Evolutionary conservation across 2,329 filamentous ascomycete species (phyloP), one percentile per base, ranked within the genome.

Genomic region (Tolypocladium capitatum): DNA sequence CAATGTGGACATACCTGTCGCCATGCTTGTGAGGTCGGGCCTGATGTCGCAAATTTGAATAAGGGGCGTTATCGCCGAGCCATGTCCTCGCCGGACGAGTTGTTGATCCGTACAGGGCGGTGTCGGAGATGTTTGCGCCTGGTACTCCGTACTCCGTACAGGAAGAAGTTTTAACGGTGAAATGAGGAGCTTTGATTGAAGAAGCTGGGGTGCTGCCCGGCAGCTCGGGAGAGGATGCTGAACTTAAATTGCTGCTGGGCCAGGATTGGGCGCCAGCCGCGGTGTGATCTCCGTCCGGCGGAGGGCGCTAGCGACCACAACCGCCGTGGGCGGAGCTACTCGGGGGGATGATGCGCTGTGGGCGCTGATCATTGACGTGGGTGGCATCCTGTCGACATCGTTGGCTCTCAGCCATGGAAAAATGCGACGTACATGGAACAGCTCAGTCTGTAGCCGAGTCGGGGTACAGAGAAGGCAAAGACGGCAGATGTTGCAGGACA

Each of bases 1-100:
- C 16, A 41, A 31, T 30, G 8, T 35, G 5, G 45, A 44, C 33
- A 36, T 54, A 58, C 57, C 59, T 53, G 58, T 58, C 32, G 60
- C 52, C 59, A 61, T 61, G 45, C 45, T 54, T 54, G 53, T 42
- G 41, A 14, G 30, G 31, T 30, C 16, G 16, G 49, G 47, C 48
- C 32, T 49, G 10, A 24, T 40, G 20, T 24, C 30, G 20, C 28
- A n/a, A 31, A 8, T 49, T 30, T 49, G 40, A 31, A 30, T n/a
- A 8, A 9, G 42, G 31, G 4, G 45, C 18, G 30, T 49, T 46
- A 53, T 32, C n/a, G 44, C 45, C 41, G 36, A 38, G 49, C 54
- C 55, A 56, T 55, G 44, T 46, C 53, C 47, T 50, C 49, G 48
- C 46, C 24, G 36, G 45, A 41, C 32, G 27, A 24, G 28, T 42